Evolutionary conservation across 1,139 yeast genomes (phyloP).

Genomic region (Taphrina confusa): DNA sequence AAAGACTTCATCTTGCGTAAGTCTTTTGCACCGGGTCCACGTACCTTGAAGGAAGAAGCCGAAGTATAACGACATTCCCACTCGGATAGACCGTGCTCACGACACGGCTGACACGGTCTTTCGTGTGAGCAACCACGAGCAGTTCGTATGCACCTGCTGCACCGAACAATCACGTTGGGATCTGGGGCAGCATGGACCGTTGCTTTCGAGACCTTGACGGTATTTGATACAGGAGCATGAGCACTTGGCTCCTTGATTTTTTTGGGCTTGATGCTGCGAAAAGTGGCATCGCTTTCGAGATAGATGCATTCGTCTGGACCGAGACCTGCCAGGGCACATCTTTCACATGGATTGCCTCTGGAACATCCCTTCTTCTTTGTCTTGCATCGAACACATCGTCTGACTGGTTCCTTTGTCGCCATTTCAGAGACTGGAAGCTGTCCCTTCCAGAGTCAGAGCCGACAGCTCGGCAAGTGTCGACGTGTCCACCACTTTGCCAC

Average conservation of each 20-base stretch:
- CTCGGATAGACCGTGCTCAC: constrained; percentile 20
- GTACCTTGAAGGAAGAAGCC: constrained; percentile 33
- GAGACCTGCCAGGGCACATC: constrained; percentile 32
- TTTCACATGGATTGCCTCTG: constrained; percentile 30
- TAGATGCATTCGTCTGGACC: constrained; percentile 29
- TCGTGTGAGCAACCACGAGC: constrained; percentile 25
- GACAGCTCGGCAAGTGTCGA: constrained; percentile 2
- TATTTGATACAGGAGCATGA: background rate
- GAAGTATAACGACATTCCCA: constrained; percentile 34
- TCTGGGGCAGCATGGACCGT: background rate
- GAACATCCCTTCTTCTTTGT: constrained; percentile 35
- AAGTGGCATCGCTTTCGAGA: constrained; percentile 30
- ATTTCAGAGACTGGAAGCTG: background rate
- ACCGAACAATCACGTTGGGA: constrained; percentile 14
- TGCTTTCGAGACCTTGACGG: background rate
- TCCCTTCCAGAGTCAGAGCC: constrained; percentile 3
- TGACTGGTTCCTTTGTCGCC: constrained; percentile 29
- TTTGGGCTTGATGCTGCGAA: constrained; percentile 21
- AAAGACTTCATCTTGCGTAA: constrained; percentile 3
- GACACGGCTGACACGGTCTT: constrained; percentile 32
- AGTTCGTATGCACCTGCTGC: constrained; percentile 33
- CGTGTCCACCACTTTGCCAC: background rate
- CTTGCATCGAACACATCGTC: constrained; percentile 31
- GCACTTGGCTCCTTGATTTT: constrained; percentile 1
- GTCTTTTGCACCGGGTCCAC: constrained; percentile 27